Conservation (phyloP, 352 stramenopile genomes). For the Globisporangium abappressorium region DNA sequence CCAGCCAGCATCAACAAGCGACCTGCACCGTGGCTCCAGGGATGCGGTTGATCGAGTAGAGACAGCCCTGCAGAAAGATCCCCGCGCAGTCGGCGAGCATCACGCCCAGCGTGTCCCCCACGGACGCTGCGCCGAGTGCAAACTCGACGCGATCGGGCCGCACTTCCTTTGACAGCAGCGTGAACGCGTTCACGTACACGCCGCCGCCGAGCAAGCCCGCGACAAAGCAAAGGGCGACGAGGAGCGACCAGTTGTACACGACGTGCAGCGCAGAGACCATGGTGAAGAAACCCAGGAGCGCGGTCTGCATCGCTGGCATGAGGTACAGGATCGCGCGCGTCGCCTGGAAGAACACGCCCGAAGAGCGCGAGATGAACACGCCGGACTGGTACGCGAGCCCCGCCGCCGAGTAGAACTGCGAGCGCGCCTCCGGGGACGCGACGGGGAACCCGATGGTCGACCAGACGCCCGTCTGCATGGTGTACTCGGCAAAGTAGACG, state of each 20-base stretch:
- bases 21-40: slow-evolving; percentile 60
- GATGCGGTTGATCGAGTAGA: slow-evolving; percentile 85
- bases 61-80: slow-evolving; percentile 89
- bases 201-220: slow-evolving; percentile 86
- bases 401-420: slow-evolving; percentile 88
- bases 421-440: slow-evolving; percentile 52
- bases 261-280: slow-evolving; percentile 74
- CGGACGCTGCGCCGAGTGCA: slow-evolving; percentile 82
- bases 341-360: slow-evolving; percentile 78
- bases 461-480: slow-evolving; percentile 92
- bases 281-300: slow-evolving; percentile 88
- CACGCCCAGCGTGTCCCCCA: slow-evolving; percentile 88
- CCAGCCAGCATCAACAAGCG: slow-evolving; percentile 32
- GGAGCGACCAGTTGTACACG: slow-evolving; percentile 84
- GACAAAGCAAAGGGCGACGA: slow-evolving; percentile 81
- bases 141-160: slow-evolving; percentile 75
- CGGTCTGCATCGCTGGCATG: slow-evolving; percentile 84
- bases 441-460: slow-evolving; percentile 93
- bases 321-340: slow-evolving; percentile 80
- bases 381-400: slow-evolving; percentile 92
- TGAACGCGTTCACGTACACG: slow-evolving; percentile 93
- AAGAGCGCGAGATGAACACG: slow-evolving; percentile 91
- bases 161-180: slow-evolving; percentile 83
- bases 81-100: slow-evolving; percentile 87
- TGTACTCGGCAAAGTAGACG: slow-evolving; percentile 94